Conservation (phyloP, 257 asterid genomes). For the Nicotiana otophora region DNA sequence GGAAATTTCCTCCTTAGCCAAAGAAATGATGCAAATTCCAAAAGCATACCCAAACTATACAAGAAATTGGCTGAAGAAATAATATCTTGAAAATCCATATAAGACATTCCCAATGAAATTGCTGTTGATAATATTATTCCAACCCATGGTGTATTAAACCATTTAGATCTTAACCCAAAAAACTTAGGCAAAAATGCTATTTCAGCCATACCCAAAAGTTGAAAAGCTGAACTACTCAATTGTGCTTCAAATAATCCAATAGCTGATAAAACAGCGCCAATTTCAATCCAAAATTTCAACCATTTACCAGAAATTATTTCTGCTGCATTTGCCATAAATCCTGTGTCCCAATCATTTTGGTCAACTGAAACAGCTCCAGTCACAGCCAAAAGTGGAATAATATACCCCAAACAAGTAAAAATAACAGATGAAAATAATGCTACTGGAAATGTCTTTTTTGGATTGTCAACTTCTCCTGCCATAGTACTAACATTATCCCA, state of each 20-base stretch:
- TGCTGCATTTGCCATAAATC: constrained; percentile 62
- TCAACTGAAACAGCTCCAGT: constrained; percentile 55
- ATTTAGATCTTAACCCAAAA: constrained; percentile 32
- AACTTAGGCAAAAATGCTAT: constrained; percentile 35
- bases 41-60: constrained; percentile 64
- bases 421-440: constrained; percentile 49
- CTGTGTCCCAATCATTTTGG: constrained; percentile 52
- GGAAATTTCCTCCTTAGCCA: constrained; percentile 56
- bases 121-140: constrained; percentile 47
- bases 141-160: constrained; percentile 21
- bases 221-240: constrained; percentile 50
- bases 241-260: constrained; percentile 69
- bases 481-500: constrained; percentile 56
- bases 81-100: constrained; percentile 42
- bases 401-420: constrained; percentile 51
- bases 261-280: constrained; percentile 51
- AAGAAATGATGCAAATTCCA: constrained; percentile 61
- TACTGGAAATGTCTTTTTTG: constrained; percentile 43
- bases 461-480: constrained; percentile 68
- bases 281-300: constrained; percentile 65
- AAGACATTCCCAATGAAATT: constrained; percentile 48
- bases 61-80: constrained; percentile 56
- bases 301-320: constrained; percentile 46
- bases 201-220: constrained; percentile 56
- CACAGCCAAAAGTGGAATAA: constrained; percentile 61